phyloP scores from a whole-genome alignment of 2,329 filamentous ascomycete genomes.

The Alternaria sp. region DNA sequence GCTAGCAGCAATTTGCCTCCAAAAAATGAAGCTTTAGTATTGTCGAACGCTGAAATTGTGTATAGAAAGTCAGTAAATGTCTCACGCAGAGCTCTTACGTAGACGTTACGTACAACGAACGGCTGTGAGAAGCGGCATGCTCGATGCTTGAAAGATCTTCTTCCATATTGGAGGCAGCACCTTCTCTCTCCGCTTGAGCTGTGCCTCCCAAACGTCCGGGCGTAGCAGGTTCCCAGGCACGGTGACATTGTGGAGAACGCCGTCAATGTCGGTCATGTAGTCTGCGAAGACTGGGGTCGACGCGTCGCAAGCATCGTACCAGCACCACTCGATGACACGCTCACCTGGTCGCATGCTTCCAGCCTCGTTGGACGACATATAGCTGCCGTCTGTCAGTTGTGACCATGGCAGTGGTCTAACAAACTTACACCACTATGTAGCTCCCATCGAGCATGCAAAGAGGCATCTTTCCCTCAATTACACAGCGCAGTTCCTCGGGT shows the following conservation, averaged over 20 bases:
- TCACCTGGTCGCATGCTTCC: conserved; percentile 47
- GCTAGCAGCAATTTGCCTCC: conserved; percentile 55
- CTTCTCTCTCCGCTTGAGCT: conserved; percentile 28
- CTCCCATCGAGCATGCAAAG: conserved; percentile 15
- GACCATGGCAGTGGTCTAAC: neutral
- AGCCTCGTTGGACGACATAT: conserved; percentile 52
- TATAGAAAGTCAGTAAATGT: neutral
- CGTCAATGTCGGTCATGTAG: conserved; percentile 54
- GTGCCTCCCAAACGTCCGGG: conserved; percentile 47
- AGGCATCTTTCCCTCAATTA: conserved; percentile 14
- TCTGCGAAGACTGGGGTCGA: conserved; percentile 45
- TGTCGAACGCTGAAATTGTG: conserved; percentile 39
- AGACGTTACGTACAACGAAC: conserved; percentile 42
- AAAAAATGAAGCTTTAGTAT: conserved; percentile 45
- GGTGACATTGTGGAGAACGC: conserved; percentile 50
- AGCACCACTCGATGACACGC: conserved; percentile 57
- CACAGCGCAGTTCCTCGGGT: conserved; percentile 18
- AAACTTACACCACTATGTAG: conserved; percentile 21
- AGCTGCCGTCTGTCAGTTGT: conserved; percentile 25
- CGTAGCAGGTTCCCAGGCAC: conserved; percentile 51
- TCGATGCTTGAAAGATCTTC: conserved; percentile 48
- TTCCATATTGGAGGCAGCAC: conserved; percentile 50
- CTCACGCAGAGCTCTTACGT: neutral
- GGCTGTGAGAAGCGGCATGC: conserved; percentile 54
- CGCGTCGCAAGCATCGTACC: conserved; percentile 54